phyloP scores from a whole-genome alignment of 306 rosid species.

The Cajanus cajan region DNA sequence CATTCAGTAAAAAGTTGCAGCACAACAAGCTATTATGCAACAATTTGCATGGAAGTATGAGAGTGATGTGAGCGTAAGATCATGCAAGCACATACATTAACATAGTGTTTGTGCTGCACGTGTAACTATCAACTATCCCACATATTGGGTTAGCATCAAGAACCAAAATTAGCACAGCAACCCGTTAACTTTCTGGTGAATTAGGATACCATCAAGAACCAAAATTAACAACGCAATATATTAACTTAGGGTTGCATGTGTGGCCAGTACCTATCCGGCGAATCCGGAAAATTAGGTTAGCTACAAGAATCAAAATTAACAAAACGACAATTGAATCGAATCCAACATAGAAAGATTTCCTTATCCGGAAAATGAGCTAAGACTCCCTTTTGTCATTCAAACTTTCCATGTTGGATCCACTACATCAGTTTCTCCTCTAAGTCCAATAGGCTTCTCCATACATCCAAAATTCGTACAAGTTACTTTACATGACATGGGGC shows the following conservation, averaged over 20 bases:
- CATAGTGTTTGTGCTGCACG: background rate
- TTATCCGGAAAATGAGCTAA: constrained; percentile 8
- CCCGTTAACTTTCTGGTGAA: background rate
- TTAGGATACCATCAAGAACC: background rate
- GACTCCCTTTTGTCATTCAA: constrained; percentile 19
- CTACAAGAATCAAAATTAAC: background rate
- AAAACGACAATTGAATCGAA: background rate
- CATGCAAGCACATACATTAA: background rate
- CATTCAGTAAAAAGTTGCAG: background rate
- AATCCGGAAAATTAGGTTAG: background rate
- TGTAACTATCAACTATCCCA: background rate
- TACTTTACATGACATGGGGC: background rate
- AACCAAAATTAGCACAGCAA: background rate
- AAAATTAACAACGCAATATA: background rate
- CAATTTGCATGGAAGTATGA: background rate
- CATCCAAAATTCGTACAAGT: background rate
- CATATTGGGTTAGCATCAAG: background rate
- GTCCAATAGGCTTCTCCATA: background rate
- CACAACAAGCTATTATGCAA: background rate
- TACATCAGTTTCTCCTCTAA: background rate
- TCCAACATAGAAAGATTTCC: background rate
- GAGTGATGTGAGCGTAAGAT: background rate
- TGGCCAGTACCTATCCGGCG: background rate
- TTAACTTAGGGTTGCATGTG: background rate
- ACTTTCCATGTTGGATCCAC: constrained; percentile 7